Evolutionary conservation across 2,329 filamentous ascomycete genomes (phyloP), one percentile per base, ranked within the genome.

Genomic region (Cryoendolithus antarcticus): DNA sequence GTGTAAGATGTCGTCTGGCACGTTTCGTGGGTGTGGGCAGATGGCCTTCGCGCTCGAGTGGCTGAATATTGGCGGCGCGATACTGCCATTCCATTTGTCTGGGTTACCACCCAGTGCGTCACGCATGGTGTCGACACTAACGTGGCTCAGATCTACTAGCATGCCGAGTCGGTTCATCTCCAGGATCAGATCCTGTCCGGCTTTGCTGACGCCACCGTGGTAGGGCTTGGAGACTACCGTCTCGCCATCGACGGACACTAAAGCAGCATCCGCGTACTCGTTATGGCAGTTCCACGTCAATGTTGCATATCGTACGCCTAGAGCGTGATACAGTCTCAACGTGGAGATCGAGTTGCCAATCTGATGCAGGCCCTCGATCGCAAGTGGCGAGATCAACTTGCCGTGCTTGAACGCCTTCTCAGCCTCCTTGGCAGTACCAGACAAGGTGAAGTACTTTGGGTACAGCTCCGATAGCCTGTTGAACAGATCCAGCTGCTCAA

Each of bases 111-210:
- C 79, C 0, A 95, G 72, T 0, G 89, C 83, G 51, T 94, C 83
- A 4, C 77, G 65, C 84, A 93, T 91, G 0, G 88, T 94, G 43
- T 89, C 81, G 41, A 75, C 72, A 50, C 81, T 72, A 15, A 79
- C 76, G 59, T 95, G 89, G 6, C 82, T 73, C 28, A 95, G 69
- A 56, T 95, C 89, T 31, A 96, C 82, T n/a, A 95, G 77, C 79
- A 95, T 86, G 19, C 89, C 89, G 2, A 95, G 67, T 3, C 89
- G 75, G 59, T 95, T 96, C 88, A 96, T 95, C 65, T 96, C 89
- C 29, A 69, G 68, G 34, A 96, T 68, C 1, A 95, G 63, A 9
- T 69, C 57, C 37, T 74, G 72, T 4, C 89, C 89, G 1, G 70
- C 70, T 1, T 71, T 65, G 43, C 81, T 89, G 1, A 96, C 69